phyloP scores from a whole-genome alignment of 768 basidiomycete species.

The Austroboletus festivus region DNA sequence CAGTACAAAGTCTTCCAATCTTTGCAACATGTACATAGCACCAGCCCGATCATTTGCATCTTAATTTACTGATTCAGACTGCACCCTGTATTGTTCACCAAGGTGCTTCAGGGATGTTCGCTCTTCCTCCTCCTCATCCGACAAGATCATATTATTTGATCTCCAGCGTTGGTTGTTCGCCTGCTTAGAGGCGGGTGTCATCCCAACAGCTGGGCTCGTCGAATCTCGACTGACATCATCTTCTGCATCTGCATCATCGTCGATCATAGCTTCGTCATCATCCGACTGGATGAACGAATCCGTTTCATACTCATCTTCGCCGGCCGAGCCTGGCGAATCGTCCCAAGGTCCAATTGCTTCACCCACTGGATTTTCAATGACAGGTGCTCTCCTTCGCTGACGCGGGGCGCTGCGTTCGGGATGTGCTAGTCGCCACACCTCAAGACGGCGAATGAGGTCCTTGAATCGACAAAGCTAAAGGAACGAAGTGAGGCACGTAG shows the following conservation, averaged over 20 bases:
- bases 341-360: conserved; percentile 16
- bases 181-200: neutral
- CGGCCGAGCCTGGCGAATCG: conserved; percentile 9
- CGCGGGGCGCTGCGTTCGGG: conserved; percentile 8
- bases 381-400: neutral
- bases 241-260: neutral
- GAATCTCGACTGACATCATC: neutral
- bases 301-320: conserved; percentile 4
- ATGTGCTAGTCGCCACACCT: conserved; percentile 8
- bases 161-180: neutral
- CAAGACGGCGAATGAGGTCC: conserved; percentile 10
- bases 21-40: no score
- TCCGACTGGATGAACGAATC: conserved; percentile 11
- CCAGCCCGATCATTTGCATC: no score
- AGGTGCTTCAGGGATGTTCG: no score
- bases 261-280: neutral
- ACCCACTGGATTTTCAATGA: conserved; percentile 13
- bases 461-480: conserved; percentile 6
- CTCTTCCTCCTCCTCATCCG: conserved; percentile 8
- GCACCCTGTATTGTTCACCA: no score
- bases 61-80: no score
- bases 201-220: neutral
- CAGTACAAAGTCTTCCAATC: no score
- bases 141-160: conserved; percentile 1
- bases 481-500: neutral